These are phyloP conservation scores for Taiozyma sp. DNA, from an alignment of 1,139 yeast genomes.

Conservation along the genomic window DNA sequence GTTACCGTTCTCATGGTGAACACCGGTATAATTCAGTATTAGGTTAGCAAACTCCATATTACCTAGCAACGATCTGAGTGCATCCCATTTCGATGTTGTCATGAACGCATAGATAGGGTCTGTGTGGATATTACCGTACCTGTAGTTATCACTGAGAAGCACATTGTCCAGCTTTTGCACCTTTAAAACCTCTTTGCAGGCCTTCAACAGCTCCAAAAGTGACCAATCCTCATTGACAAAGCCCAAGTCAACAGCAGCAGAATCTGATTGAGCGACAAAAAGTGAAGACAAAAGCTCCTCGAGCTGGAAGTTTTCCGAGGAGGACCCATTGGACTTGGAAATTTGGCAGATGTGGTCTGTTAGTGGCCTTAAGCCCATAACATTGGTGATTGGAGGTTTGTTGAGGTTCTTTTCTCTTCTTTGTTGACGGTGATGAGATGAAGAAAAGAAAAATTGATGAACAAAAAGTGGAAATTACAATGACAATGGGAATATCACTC, in stretches of 20 bases:
- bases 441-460: background rate
- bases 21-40: constrained; percentile 11
- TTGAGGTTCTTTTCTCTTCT: background rate
- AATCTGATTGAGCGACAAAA: background rate
- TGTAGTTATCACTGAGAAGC: background rate
- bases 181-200: constrained; percentile 13
- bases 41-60: constrained; percentile 4
- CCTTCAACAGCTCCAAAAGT: constrained; percentile 16
- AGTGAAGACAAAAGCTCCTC: background rate
- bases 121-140: constrained; percentile 1
- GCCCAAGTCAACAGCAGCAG: background rate
- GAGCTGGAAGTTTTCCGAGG: background rate
- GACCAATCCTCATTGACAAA: background rate
- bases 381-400: background rate
- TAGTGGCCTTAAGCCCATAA: background rate
- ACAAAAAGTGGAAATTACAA: too few relatives aligned
- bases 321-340: background rate
- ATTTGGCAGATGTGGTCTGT: background rate
- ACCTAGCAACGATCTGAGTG: constrained; percentile 11
- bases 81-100: constrained; percentile 14
- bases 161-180: background rate
- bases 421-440: background rate
- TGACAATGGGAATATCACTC: too few relatives aligned
- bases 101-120: constrained; percentile 3
- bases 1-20: background rate